Conservation (phyloP, 768 basidiomycete genomes). For the Russula vinacea region DNA sequence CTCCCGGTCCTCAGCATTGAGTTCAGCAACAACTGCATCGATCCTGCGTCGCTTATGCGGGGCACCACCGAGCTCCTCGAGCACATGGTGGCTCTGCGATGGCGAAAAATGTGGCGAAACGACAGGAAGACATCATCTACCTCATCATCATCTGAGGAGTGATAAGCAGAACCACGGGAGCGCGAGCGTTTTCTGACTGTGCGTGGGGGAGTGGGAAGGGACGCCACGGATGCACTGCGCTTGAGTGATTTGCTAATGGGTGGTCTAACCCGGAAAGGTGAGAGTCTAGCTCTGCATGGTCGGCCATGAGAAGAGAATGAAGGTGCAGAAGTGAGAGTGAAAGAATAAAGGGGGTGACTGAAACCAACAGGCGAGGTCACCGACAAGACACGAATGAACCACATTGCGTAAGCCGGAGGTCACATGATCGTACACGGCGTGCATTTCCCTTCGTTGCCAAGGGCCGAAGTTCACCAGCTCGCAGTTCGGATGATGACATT, state of each 20-base stretch:
- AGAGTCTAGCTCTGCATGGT: slow-evolving; percentile 13
- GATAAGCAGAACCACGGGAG: slow-evolving; percentile 27
- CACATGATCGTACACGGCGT: slow-evolving; percentile 16
- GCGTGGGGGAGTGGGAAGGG: slow-evolving; percentile 29
- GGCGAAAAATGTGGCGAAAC: slow-evolving; percentile 26
- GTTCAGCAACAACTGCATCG: slow-evolving; percentile 27
- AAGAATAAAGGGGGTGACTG: slow-evolving; percentile 7
- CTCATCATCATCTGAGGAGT: slow-evolving; percentile 30
- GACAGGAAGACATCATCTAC: slow-evolving; percentile 24
- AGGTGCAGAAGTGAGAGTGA: slow-evolving; percentile 1
- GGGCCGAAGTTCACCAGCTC: too few species aligned
- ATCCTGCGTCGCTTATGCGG: slow-evolving; percentile 27
- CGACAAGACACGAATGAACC: neutral
- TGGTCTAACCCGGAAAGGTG: slow-evolving; percentile 11
- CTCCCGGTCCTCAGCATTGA: slow-evolving; percentile 27
- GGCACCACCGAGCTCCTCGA: slow-evolving; percentile 2
- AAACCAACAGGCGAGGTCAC: slow-evolving; percentile 15
- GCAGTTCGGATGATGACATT: too few species aligned
- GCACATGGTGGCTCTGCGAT: slow-evolving; percentile 16
- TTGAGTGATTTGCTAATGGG: slow-evolving; percentile 25
- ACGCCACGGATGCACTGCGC: slow-evolving; percentile 30
- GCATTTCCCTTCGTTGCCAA: too few species aligned
- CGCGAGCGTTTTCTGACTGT: slow-evolving; percentile 30
- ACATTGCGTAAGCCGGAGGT: slow-evolving; percentile 6
- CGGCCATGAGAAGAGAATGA: slow-evolving; percentile 19